Percentiles rank a stretch among this genome's conserved stretches.
These are phyloP conservation scores for Zygoascus ofunaensis DNA, from an alignment of 805 yeast species.

Conservation along the genomic window DNA sequence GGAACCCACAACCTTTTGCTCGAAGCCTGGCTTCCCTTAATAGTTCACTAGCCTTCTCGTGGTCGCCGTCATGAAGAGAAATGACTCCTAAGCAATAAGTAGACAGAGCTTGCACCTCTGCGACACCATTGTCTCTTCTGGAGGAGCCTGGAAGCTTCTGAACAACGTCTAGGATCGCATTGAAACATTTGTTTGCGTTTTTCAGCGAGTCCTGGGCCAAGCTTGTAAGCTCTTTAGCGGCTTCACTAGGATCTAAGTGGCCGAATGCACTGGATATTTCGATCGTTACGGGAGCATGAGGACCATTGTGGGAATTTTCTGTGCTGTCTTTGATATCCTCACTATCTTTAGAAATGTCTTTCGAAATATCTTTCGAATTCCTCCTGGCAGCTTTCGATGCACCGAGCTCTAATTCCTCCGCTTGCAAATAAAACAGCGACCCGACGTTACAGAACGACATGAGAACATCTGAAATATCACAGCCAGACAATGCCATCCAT, in stretches of 20 bases:
- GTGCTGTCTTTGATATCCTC: not conserved
- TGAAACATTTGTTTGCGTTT: conserved; percentile 31
- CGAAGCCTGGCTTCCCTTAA: conserved; percentile 62
- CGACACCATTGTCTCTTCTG: conserved; percentile 36
- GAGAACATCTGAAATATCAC: conserved; percentile 53
- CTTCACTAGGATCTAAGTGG: not conserved
- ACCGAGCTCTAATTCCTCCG: conserved; percentile 50
- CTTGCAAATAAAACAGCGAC: conserved; percentile 56
- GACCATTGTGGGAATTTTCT: not conserved
- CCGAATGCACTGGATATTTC: not conserved
- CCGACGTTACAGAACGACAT: conserved; percentile 60
- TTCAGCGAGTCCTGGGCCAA: conserved; percentile 22
- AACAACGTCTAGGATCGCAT: conserved; percentile 35
- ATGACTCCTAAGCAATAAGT: conserved; percentile 82
- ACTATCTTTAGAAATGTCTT: not conserved
- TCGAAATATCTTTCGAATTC: conserved; percentile 18
- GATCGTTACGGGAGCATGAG: not conserved
- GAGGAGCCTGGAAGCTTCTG: conserved; percentile 32
- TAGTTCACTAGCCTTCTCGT: conserved; percentile 48
- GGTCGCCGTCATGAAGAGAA: conserved; percentile 48
- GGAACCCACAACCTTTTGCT: conserved; percentile 58
- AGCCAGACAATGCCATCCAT: conserved; percentile 67
- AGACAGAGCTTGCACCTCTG: conserved; percentile 68
- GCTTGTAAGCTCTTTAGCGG: not conserved
- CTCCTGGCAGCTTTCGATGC: conserved; percentile 26